These are phyloP conservation scores for Abeoforma whisleri DNA, from an alignment of 78 protist genomes.

Conservation along the genomic window DNA sequence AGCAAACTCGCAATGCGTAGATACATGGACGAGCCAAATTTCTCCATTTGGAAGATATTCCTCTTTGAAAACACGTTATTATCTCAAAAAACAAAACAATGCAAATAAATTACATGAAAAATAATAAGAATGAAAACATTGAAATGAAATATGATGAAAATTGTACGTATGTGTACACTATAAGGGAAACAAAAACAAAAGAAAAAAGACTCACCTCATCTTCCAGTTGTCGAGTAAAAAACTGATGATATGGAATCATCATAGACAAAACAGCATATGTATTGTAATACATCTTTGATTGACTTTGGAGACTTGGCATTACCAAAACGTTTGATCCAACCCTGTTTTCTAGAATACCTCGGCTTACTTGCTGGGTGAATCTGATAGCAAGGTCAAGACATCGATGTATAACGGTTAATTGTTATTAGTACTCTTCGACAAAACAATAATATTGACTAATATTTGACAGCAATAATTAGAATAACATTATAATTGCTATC, in stretches of 20 bases:
- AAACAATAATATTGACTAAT: too few species aligned
- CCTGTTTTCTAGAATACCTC: too few species aligned
- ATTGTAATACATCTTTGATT: not conserved
- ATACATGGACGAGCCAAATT: slow-evolving; percentile 16
- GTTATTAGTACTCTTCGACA: too few species aligned
- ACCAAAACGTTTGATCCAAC: too few species aligned
- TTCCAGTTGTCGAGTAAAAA: not conserved
- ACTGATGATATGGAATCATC: not conserved
- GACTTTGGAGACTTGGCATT: too few species aligned
- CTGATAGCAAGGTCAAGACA: too few species aligned
- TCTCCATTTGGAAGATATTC: slow-evolving; percentile 9
- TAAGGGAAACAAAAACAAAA: not conserved
- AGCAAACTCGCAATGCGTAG: slow-evolving; percentile 24
- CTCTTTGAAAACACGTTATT: slow-evolving; percentile 19
- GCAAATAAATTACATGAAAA: not conserved
- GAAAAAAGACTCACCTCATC: not conserved
- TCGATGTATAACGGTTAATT: too few species aligned
- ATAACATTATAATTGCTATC: too few species aligned
- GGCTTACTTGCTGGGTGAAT: too few species aligned
- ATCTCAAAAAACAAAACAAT: not conserved
- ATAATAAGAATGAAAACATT: not conserved
- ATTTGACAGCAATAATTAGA: too few species aligned
- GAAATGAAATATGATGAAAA: not conserved
- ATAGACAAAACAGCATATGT: slow-evolving; percentile 14
- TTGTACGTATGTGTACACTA: not conserved